Conservation (phyloP, 2,329 filamentous ascomycete species). For the Hypoxylon sp. region DNA sequence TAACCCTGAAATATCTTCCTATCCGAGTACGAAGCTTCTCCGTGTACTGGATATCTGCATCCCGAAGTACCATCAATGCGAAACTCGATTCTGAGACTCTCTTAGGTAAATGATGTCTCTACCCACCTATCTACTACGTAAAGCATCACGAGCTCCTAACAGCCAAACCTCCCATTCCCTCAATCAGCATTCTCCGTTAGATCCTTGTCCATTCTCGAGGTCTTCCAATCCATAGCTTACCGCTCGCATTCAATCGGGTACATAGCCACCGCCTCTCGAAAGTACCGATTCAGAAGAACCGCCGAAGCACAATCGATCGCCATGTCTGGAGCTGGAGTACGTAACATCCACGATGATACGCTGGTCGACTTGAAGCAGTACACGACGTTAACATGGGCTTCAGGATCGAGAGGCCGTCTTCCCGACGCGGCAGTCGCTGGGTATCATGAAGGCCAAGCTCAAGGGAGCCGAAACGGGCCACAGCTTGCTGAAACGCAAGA, state of each 20-base stretch:
- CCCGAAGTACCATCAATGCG: background rate
- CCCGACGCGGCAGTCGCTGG: conserved; percentile 95
- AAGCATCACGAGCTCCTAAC: conserved; percentile 16
- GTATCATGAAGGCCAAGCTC: conserved; percentile 96
- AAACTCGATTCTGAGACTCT: background rate
- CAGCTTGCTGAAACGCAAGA: conserved; percentile 95
- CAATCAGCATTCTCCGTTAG: conserved; percentile 8
- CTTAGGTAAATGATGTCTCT: too few relatives aligned
- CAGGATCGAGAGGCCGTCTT: conserved; percentile 97
- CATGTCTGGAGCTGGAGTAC: conserved; percentile 64
- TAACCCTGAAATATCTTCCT: too few relatives aligned
- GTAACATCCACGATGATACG: conserved; percentile 30
- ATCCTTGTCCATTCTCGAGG: too few relatives aligned
- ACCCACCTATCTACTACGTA: too few relatives aligned
- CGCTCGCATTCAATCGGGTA: background rate
- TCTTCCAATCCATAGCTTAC: background rate
- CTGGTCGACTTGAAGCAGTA: conserved; percentile 6
- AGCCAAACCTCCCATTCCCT: conserved; percentile 14
- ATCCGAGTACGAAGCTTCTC: background rate
- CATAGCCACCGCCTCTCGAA: too few relatives aligned
- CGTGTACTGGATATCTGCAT: background rate
- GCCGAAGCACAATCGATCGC: conserved; percentile 35
- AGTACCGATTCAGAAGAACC: background rate
- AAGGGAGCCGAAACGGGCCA: conserved; percentile 93
- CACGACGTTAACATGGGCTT: conserved; percentile 26